Evolutionary conservation across 2,329 filamentous ascomycete species (phyloP), one percentile per base, ranked within the genome.

Genomic region (Sporothrix brasiliensis): DNA sequence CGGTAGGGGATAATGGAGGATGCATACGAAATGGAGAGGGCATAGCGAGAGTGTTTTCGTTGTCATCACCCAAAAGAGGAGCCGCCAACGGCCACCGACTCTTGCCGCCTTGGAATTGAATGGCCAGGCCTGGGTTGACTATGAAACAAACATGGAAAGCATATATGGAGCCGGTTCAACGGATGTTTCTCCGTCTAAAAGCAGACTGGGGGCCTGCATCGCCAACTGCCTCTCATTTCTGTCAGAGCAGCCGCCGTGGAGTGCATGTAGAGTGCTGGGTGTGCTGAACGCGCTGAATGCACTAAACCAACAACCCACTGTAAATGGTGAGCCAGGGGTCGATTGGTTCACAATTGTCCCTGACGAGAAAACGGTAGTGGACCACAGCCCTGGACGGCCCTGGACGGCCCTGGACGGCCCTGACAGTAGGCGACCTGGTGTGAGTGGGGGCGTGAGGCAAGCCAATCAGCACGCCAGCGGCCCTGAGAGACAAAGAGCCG

Each of bases 371-470:
- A 34, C 6, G 19, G 19, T 21, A 53, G 27, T 30, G 27, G 63
- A 21, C 49, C 24, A 9, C 11, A n/a, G 21, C 39, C 39, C 56
- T 34, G 61, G 21, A 52, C 6, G 50, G 34, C 44, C 44, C 49
- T 34, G 47, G 2, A 9, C 11, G n/a, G 21, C 27, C 54, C 54
- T 30, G 61, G 34, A 50, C 5, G 50, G 34, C 44, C 44, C 49
- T 34, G 47, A 39, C 41, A 53, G 16, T 52, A 66, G 49, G 63
- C 47, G 47, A 66, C 63, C 63, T 24, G 2, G 65, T 39, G 65
- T 44, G 65, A 9, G 65, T 54, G 65, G 65, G 10, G n/a, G 14
- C 34, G 0, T 4, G 1, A 34, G 5, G 4, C 41, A 19, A 19
- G 41, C 65, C 65, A 67, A 67, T 67, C 49, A 44, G 50, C 5